These are phyloP conservation scores for Epicoccum nigrum DNA, from an alignment of 2,329 filamentous ascomycete genomes.

Conservation along the genomic window DNA sequence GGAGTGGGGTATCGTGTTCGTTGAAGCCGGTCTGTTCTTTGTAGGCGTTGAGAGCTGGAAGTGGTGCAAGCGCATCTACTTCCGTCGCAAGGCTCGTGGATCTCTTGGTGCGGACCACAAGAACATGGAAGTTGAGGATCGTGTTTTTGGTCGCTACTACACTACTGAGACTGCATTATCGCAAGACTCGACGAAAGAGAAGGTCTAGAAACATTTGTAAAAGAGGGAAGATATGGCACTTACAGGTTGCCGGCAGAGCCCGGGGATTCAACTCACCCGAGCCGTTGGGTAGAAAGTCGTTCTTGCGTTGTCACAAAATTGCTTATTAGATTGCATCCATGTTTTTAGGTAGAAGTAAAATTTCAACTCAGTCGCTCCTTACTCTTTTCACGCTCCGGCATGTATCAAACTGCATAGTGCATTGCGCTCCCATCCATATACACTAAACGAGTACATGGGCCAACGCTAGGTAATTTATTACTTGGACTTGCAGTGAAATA, in stretches of 20 bases:
- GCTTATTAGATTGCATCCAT: neutral
- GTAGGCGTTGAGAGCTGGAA: constrained; percentile 70
- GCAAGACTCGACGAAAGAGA: constrained; percentile 3
- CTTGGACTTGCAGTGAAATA: too few species aligned
- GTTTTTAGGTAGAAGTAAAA: neutral
- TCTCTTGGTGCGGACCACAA: neutral
- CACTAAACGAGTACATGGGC: too few species aligned
- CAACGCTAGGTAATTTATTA: too few species aligned
- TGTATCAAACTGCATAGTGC: neutral
- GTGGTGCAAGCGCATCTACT: constrained; percentile 63
- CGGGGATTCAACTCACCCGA: constrained; percentile 15
- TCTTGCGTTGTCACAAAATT: neutral
- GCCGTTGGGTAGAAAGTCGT: neutral
- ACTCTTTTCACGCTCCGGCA: too few species aligned
- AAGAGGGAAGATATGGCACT: too few species aligned
- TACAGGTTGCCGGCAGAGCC: neutral
- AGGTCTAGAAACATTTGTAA: neutral
- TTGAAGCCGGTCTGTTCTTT: constrained; percentile 67
- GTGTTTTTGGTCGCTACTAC: constrained; percentile 14
- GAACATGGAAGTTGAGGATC: constrained; percentile 13
- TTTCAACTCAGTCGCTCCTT: neutral
- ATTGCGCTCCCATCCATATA: neutral
- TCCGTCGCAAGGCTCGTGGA: constrained; percentile 28
- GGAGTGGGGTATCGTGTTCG: constrained; percentile 74
- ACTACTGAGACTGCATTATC: constrained; percentile 2